Evolutionary conservation across 306 rosid genomes (phyloP).

Genomic region (Lathyrus aphaca): DNA sequence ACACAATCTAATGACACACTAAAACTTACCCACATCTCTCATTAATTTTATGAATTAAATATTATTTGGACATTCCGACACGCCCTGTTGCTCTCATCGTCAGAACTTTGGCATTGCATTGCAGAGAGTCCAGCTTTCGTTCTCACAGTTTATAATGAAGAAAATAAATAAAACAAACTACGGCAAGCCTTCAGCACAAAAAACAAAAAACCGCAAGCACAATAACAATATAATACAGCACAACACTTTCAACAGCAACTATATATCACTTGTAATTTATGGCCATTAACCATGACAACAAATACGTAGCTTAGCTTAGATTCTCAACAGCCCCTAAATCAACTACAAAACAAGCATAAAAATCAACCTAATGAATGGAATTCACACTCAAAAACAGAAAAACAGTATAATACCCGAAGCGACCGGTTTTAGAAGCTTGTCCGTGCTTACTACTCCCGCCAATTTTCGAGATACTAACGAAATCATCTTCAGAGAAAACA

Average conservation of each 20-base stretch:
- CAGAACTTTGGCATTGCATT: conserved; percentile 25
- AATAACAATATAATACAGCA: not conserved
- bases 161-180: conserved; percentile 21
- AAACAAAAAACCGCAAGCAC: not conserved
- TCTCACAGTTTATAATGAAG: conserved; percentile 9
- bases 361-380: not conserved
- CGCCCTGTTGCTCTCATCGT: conserved; percentile 16
- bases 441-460: conserved; percentile 92
- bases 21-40: conserved; percentile 7
- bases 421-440: conserved; percentile 89
- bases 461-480: conserved; percentile 83
- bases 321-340: too few relatives aligned
- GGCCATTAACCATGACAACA: conserved; percentile 20
- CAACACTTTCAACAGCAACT: conserved; percentile 17
- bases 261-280: not conserved
- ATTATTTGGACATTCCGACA: not conserved
- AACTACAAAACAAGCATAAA: conserved; percentile 14
- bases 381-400: not conserved
- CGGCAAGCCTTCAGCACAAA: not conserved
- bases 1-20: not conserved
- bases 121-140: conserved; percentile 5
- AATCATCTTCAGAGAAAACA: conserved; percentile 87
- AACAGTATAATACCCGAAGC: conserved; percentile 67
- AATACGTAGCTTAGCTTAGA: too few relatives aligned
- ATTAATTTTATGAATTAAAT: conserved; percentile 18